Conservation (phyloP, 768 basidiomycete genomes). For the Kwoniella newhampshirensis region DNA sequence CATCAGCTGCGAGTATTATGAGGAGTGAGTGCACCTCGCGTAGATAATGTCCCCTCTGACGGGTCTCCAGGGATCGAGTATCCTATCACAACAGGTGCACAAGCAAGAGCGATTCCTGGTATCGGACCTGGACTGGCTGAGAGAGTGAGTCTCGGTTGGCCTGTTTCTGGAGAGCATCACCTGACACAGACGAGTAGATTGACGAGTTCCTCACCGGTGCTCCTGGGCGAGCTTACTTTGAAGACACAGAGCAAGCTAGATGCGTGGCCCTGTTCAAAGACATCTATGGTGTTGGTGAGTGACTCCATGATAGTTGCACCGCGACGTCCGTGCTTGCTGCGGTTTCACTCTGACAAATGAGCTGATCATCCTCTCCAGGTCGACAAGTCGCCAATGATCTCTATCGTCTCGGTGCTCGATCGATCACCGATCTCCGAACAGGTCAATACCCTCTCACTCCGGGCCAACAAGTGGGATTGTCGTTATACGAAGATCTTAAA, state of each 20-base stretch:
- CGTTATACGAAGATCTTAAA: constrained; percentile 68
- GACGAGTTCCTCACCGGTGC: constrained; percentile 41
- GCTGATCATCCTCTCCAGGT: too few relatives aligned
- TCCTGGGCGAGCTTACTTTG: constrained; percentile 37
- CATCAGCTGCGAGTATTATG: constrained; percentile 34
- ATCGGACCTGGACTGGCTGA: constrained; percentile 43
- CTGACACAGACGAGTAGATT: constrained; percentile 25
- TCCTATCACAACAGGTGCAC: constrained; percentile 34
- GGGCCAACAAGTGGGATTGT: constrained; percentile 40
- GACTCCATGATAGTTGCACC: neutral
- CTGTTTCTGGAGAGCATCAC: too few relatives aligned
- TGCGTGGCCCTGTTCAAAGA: constrained; percentile 62
- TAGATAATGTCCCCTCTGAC: neutral
- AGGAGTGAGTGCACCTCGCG: constrained; percentile 27
- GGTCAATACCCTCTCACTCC: constrained; percentile 13
- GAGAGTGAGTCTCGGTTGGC: constrained; percentile 24
- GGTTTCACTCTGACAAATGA: neutral
- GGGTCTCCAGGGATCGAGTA: constrained; percentile 28
- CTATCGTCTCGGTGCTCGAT: constrained; percentile 73
- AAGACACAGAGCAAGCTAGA: constrained; percentile 38
- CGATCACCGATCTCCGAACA: constrained; percentile 68
- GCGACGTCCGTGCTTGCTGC: constrained; percentile 9
- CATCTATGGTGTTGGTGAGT: constrained; percentile 81
- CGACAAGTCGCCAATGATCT: constrained; percentile 67
- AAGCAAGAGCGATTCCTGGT: constrained; percentile 39